Evolutionary conservation across 2,329 filamentous ascomycete genomes (phyloP), one percentile per base, ranked within the genome.

Genomic region (Stagonosporopsis cucurbitacearum): DNA sequence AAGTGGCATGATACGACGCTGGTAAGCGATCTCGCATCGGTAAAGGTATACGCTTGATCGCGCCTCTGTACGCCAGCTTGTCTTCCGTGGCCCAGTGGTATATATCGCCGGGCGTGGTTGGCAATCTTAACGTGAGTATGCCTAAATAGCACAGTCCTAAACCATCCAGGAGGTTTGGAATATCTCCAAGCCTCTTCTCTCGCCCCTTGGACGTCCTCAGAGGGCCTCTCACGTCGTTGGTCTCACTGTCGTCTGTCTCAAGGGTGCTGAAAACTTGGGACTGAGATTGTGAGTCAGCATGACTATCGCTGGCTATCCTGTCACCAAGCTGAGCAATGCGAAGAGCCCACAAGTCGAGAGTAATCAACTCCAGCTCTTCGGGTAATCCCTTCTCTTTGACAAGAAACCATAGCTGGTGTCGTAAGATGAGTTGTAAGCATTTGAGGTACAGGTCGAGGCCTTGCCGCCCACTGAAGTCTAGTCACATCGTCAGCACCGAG

Each of bases 281-380:
- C 58, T 82, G 80, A 20, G 81, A 78, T 49, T 77, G 76, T 26
- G 75, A 72, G 41, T 71, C 64, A 37, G 71, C 66, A 44, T 74
- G 71, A 41, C 65, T 67, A 19, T 70, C 69, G 23, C 74, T 73
- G 12, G 65, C 66, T 49, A 78, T 76, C 54, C 72, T 80, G 58
- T 74, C 73, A 43, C 78, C 78, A 30, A 91, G 78, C 42, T 80
- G 82, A 44, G 84, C 81, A 33, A 92, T 79, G 47, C 91, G 85
- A 46, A 97, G 78, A 48, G 88, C 82, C 94, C 95, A 99, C 13
- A 99, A 82, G 71, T 96, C 92, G 55, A 87, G 86, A 5, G 96
- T 86, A 9, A 96, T 81, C 7, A 80, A 87, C 80, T 96, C 92
- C 12, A 97, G 81, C 65, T 96, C 89, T 4, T 80, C 74, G 1